Evolutionary conservation across 371 early-diverging fungal genomes (phyloP), one percentile per base, ranked within the genome.

Genomic region (Mortierella sp.): DNA sequence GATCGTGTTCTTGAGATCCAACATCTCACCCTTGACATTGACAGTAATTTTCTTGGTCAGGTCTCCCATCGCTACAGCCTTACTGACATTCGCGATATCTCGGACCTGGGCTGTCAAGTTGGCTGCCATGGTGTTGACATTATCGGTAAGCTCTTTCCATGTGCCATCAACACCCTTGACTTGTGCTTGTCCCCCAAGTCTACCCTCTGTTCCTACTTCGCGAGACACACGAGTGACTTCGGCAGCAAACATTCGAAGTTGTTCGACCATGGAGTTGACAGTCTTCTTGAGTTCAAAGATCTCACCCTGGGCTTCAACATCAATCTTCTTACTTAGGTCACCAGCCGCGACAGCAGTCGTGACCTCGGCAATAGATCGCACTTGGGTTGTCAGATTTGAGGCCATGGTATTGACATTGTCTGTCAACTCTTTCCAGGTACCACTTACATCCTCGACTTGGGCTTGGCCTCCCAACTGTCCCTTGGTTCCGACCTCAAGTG

Each of bases 221-320:
- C 81, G 68, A 2, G 90, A 85, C 0, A 89, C 37, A 5, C 37
- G 37, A 37, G 37, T 37, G 3, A 37, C 37, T 37, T 37, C 37
- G 3, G 37, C 9, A 37, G 37, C 37, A 37, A 37, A 37, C 37
- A 5, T 9, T 9, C 9, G 37, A 9, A 37, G 37, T 9, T 37
- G 37, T 68, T 90, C 89, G 16, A 88, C 86, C 90, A 88, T 89
- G 23, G 87, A 84, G 72, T 90, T 90, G 62, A 90, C 86, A 11
- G 88, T 88, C 15, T 84, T 75, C 70, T 89, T 90, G 19, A 90
- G 74, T 57, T 89, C 89, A 23, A 85, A 68, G 66, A 90, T 86
- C 75, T 90, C 91, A 19, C 91, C 91, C 16, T 82, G 56, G 0
- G 62, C 80, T 62, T 68, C 77, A 3, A 87, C 86, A 9, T 77